Conservation (phyloP, 148 eudicot species). For the Suaeda aralocaspica region DNA sequence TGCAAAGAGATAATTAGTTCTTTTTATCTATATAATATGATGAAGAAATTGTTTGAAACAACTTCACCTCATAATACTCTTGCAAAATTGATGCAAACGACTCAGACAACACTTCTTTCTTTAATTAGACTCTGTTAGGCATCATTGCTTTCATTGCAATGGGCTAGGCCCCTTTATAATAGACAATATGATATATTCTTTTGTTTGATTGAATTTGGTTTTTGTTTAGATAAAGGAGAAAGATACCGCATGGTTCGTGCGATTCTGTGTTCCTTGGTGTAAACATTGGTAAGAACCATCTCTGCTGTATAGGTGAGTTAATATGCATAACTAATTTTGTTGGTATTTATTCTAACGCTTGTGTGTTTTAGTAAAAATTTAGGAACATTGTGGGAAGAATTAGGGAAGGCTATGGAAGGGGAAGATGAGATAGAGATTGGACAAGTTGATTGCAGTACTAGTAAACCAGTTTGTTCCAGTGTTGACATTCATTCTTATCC, state of each 20-base stretch:
- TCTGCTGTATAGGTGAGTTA: not conserved
- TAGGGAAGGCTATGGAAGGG: slow-evolving; percentile 88
- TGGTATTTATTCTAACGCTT: slow-evolving; percentile 12
- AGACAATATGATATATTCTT: too few species aligned
- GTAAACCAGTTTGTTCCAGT: slow-evolving; percentile 71
- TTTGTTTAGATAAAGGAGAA: slow-evolving; percentile 75
- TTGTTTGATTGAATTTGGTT: not conserved
- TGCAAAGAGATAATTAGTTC: too few species aligned
- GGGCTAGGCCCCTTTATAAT: too few species aligned
- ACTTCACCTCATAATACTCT: too few species aligned
- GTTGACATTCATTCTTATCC: slow-evolving; percentile 96
- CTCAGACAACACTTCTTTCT: too few species aligned
- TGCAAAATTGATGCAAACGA: too few species aligned
- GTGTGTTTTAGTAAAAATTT: slow-evolving; percentile 63
- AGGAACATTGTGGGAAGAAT: slow-evolving; percentile 90
- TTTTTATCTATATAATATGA: too few species aligned
- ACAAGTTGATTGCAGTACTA: slow-evolving; percentile 75
- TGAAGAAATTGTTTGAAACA: too few species aligned
- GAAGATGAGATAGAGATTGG: slow-evolving; percentile 96
- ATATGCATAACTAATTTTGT: not conserved
- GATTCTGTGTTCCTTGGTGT: slow-evolving; percentile 96
- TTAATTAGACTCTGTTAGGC: too few species aligned
- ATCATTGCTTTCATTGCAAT: too few species aligned
- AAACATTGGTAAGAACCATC: slow-evolving; percentile 74
- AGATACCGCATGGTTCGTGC: slow-evolving; percentile 92